These are phyloP conservation scores for Ogataea neopini DNA, from an alignment of 805 yeast species.

Conservation along the genomic window DNA sequence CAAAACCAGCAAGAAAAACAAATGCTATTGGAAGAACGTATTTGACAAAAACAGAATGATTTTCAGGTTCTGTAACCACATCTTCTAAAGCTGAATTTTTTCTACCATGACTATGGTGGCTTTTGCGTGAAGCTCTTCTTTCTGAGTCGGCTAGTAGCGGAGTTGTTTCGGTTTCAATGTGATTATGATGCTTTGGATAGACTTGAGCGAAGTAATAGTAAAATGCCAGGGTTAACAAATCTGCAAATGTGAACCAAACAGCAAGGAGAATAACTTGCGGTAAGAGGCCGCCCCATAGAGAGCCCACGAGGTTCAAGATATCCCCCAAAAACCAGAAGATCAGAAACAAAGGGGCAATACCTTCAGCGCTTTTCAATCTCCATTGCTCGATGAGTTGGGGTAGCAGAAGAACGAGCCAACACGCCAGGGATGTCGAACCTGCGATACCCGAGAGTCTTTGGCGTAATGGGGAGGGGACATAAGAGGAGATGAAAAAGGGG, in stretches of 20 bases:
- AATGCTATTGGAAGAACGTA: slow-evolving; percentile 60
- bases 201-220: slow-evolving; percentile 58
- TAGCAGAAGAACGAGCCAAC: slow-evolving; percentile 74
- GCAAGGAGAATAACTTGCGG: slow-evolving; percentile 73
- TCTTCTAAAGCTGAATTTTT: slow-evolving; percentile 54
- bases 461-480: slow-evolving; percentile 36
- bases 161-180: slow-evolving; percentile 24
- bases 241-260: slow-evolving; percentile 76
- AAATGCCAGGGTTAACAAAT: slow-evolving; percentile 59
- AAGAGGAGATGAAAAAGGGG: slow-evolving; percentile 1
- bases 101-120: slow-evolving; percentile 32
- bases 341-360: slow-evolving; percentile 69
- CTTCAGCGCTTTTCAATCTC: slow-evolving; percentile 73
- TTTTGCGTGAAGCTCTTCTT: slow-evolving; percentile 20
- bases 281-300: slow-evolving; percentile 67
- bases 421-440: slow-evolving; percentile 73
- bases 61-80: slow-evolving; percentile 47
- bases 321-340: slow-evolving; percentile 75
- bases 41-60: slow-evolving; percentile 47
- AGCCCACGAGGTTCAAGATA: slow-evolving; percentile 62
- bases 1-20: slow-evolving; percentile 61
- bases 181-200: slow-evolving; percentile 40
- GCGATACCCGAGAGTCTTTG: slow-evolving; percentile 57
- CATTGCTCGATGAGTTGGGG: slow-evolving; percentile 84
- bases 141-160: slow-evolving; percentile 33